phyloP scores from a whole-genome alignment of 257 asterid genomes.

The Sherardia arvensis region DNA sequence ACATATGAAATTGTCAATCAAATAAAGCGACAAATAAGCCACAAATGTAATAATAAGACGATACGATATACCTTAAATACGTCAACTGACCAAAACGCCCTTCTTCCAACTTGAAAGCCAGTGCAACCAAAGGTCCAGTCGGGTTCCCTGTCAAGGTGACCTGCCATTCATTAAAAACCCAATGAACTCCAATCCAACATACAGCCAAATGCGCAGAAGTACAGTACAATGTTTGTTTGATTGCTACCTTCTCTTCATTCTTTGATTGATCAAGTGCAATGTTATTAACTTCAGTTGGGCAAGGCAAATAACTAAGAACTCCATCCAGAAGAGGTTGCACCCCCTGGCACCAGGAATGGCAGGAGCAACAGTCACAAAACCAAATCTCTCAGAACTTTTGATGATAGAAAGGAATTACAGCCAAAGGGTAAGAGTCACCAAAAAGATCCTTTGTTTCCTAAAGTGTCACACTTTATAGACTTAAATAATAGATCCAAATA shows the following conservation, averaged over 20 bases:
- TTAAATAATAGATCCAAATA: not conserved
- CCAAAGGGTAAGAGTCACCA: not conserved
- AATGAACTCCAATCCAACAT: constrained; percentile 1
- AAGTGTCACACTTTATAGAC: too few relatives aligned
- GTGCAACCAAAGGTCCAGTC: constrained; percentile 87
- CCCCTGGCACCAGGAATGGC: constrained; percentile 46
- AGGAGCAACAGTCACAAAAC: constrained; percentile 7
- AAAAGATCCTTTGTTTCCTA: not conserved
- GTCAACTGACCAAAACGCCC: constrained; percentile 94
- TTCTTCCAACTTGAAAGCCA: constrained; percentile 96
- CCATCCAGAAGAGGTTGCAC: constrained; percentile 97
- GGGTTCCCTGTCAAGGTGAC: constrained; percentile 80
- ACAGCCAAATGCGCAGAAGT: constrained; percentile 2
- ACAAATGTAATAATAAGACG: not conserved
- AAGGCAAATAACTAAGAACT: constrained; percentile 83
- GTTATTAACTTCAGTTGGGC: constrained; percentile 77
- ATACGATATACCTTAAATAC: constrained; percentile 59
- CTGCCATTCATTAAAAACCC: constrained; percentile 29
- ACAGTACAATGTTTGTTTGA: constrained; percentile 7
- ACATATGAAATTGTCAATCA: not conserved
- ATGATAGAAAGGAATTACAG: not conserved
- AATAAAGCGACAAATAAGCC: not conserved
- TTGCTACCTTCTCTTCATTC: constrained; percentile 74
- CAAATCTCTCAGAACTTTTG: not conserved
- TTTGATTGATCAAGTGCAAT: constrained; percentile 90